phyloP scores from a whole-genome alignment of 371 early-diverging fungal species.

The Saksenaea vasiformis region DNA sequence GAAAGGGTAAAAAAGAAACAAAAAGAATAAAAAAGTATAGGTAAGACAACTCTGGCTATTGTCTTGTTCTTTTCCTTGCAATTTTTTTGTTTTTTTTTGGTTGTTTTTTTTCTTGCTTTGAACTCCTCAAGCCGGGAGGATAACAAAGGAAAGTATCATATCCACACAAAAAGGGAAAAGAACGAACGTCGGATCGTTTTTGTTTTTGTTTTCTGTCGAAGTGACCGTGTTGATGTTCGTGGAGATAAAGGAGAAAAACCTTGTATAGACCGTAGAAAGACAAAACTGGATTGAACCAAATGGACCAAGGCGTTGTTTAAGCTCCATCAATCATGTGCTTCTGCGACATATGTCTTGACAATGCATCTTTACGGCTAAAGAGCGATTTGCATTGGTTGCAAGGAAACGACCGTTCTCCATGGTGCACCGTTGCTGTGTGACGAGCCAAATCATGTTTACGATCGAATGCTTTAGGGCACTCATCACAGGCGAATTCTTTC shows the following conservation, averaged over 20 bases:
- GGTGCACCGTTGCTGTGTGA: constrained; percentile 66
- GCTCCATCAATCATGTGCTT: not conserved
- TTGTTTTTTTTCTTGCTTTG: not conserved
- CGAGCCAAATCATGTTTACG: constrained; percentile 74
- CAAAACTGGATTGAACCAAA: not conserved
- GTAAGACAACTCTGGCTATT: not conserved
- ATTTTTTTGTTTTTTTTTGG: not conserved
- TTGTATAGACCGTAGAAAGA: not conserved
- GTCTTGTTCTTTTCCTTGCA: not conserved
- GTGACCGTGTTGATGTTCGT: not conserved
- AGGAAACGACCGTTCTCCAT: constrained; percentile 47
- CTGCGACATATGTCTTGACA: constrained; percentile 38
- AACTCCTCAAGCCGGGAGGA: constrained; percentile 1
- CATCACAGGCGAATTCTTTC: constrained; percentile 57
- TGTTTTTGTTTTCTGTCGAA: not conserved
- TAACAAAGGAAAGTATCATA: not conserved
- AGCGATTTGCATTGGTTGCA: constrained; percentile 55
- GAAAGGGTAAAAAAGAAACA: not conserved
- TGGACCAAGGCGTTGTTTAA: not conserved
- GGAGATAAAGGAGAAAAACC: not conserved
- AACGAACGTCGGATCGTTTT: not conserved
- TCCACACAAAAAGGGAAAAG: not conserved
- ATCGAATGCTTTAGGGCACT: constrained; percentile 58
- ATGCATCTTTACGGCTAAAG: constrained; percentile 70
- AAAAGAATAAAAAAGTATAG: not conserved